These are phyloP conservation scores for Podaxis sp. DNA, from an alignment of 768 basidiomycete genomes.

Conservation along the genomic window DNA sequence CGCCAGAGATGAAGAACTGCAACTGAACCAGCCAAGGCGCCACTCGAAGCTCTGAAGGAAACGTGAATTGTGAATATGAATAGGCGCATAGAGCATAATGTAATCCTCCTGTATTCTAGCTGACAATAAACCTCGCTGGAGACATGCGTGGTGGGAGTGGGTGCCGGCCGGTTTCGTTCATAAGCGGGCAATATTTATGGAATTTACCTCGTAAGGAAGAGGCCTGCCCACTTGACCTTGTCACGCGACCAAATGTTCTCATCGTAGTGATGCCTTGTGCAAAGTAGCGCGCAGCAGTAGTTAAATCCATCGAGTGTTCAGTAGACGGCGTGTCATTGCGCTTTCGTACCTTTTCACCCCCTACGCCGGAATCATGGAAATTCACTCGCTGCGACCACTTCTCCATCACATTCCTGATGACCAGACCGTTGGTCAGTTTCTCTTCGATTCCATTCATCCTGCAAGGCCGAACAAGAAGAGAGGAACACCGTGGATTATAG, in stretches of 20 bases:
- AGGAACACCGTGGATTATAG: slow-evolving; percentile 45
- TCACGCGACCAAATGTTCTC: slow-evolving; percentile 1
- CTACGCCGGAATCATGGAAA: slow-evolving; percentile 26
- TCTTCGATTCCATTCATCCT: slow-evolving; percentile 46
- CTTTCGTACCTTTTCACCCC: background rate
- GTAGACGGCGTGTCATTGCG: background rate
- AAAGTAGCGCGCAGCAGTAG: background rate
- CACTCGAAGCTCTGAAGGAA: background rate
- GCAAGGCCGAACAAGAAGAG: slow-evolving; percentile 35
- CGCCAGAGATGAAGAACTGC: slow-evolving; percentile 25
- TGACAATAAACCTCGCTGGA: background rate
- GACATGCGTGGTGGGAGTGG: background rate
- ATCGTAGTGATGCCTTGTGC: background rate
- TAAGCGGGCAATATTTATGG: background rate
- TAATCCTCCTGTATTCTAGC: background rate
- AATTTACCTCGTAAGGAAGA: background rate
- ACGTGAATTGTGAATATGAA: background rate
- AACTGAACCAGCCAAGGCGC: background rate
- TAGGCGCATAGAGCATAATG: background rate
- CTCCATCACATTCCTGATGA: slow-evolving; percentile 45
- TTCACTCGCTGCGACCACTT: slow-evolving; percentile 26
- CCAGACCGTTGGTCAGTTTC: slow-evolving; percentile 52
- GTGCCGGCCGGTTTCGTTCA: background rate
- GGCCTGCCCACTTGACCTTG: background rate
- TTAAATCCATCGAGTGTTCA: background rate